phyloP scores from a whole-genome alignment of 805 yeast species.

The Saccharomycopsis fodiens region DNA sequence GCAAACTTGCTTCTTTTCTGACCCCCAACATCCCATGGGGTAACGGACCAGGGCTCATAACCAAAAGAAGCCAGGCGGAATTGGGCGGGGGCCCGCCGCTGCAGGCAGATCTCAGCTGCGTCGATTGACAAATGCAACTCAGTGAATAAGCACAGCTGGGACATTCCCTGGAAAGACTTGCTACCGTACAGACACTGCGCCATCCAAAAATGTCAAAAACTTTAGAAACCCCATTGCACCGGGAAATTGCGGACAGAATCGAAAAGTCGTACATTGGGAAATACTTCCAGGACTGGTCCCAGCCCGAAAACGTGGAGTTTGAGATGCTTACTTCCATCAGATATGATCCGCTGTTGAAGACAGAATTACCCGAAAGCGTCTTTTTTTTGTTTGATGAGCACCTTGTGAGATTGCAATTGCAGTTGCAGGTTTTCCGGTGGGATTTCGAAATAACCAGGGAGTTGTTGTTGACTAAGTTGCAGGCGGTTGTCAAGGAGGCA shows the following conservation, averaged over 20 bases:
- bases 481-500: constrained; percentile 27
- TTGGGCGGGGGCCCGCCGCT: no score
- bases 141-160: no score
- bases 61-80: no score
- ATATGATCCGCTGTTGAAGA: constrained; percentile 56
- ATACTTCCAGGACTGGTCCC: background rate
- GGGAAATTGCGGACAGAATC: background rate
- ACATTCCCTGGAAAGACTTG: no score
- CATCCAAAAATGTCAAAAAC: no score
- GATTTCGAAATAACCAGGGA: constrained; percentile 35
- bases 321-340: constrained; percentile 64
- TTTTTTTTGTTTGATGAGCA: constrained; percentile 66
- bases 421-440: constrained; percentile 49
- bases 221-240: no score
- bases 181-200: no score
- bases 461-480: constrained; percentile 35
- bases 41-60: no score
- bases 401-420: constrained; percentile 46
- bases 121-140: no score
- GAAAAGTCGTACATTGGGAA: background rate
- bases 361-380: constrained; percentile 12
- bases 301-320: constrained; percentile 26
- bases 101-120: no score
- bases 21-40: no score
- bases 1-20: no score